phyloP scores from a whole-genome alignment of 495 filamentous ascomycete species.

The Talaromyces liani region DNA sequence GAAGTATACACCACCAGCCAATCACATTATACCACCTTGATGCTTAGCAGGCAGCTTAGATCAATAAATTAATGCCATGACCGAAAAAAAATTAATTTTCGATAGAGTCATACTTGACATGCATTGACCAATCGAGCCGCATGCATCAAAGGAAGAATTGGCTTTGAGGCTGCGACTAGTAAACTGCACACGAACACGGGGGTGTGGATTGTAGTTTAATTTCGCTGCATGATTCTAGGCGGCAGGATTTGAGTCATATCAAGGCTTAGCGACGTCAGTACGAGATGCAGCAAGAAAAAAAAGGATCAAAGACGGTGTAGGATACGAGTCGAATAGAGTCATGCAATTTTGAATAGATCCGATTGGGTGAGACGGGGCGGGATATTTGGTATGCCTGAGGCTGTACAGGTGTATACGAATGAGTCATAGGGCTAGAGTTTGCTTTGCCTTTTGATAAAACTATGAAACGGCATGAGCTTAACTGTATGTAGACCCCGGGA shows the following conservation, averaged over 20 bases:
- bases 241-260: neutral
- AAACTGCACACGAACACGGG: neutral
- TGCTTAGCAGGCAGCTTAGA: neutral
- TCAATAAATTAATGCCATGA: neutral
- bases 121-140: constrained; percentile 1
- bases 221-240: neutral
- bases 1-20: neutral
- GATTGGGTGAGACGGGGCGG: neutral
- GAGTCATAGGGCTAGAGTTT: neutral
- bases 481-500: too few relatives aligned
- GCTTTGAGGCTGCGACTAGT: neutral
- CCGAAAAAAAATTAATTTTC: neutral
- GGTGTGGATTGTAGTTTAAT: neutral
- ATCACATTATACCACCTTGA: neutral
- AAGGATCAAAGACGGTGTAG: neutral
- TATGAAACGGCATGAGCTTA: too few relatives aligned
- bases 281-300: neutral
- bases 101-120: neutral
- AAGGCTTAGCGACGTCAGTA: neutral
- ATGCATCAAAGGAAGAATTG: constrained; percentile 2
- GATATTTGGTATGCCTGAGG: neutral
- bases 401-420: neutral
- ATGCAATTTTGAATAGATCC: neutral
- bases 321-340: neutral
- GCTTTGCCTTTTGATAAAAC: too few relatives aligned